phyloP scores from a whole-genome alignment of 306 rosid species.

The Prunus dulcis region DNA sequence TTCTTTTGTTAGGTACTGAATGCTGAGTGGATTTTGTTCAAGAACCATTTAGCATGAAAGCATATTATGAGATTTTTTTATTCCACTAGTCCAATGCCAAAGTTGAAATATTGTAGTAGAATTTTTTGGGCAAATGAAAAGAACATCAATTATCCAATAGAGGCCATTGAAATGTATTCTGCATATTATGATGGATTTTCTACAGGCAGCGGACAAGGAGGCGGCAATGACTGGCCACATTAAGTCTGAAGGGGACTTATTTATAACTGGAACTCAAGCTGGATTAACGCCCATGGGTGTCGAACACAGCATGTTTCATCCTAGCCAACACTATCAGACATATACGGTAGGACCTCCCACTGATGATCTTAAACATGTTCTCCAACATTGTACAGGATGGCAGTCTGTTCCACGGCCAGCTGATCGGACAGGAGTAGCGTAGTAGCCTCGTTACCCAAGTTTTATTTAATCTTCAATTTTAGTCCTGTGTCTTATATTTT shows the following conservation, averaged over 20 bases:
- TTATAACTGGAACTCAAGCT: conserved; percentile 57
- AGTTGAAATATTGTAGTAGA: not conserved
- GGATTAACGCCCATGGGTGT: conserved; percentile 45
- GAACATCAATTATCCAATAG: not conserved
- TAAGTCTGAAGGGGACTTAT: conserved; percentile 86
- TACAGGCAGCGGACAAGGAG: conserved; percentile 84
- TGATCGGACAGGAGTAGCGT: conserved; percentile 33
- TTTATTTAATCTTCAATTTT: not conserved
- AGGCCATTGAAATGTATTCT: not conserved
- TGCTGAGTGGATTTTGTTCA: not conserved
- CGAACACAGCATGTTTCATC: conserved; percentile 51
- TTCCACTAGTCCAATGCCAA: not conserved
- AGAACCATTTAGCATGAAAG: not conserved
- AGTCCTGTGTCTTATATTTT: not conserved
- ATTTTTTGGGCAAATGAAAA: not conserved
- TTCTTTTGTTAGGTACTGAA: not conserved
- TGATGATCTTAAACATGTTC: conserved; percentile 62
- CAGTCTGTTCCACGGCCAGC: conserved; percentile 58
- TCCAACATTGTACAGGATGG: conserved; percentile 74
- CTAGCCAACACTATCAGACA: conserved; percentile 51
- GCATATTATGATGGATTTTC: not conserved
- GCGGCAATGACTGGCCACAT: conserved; percentile 53
- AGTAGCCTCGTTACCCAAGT: conserved; percentile 4
- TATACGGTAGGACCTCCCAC: conserved; percentile 68
- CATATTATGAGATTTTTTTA: not conserved